A percentile compares a stretch with the other conserved stretches of the same genome.
Evolutionary conservation across 208 protist species (phyloP).

Genomic region (Trypanosoma platydactyli): DNA sequence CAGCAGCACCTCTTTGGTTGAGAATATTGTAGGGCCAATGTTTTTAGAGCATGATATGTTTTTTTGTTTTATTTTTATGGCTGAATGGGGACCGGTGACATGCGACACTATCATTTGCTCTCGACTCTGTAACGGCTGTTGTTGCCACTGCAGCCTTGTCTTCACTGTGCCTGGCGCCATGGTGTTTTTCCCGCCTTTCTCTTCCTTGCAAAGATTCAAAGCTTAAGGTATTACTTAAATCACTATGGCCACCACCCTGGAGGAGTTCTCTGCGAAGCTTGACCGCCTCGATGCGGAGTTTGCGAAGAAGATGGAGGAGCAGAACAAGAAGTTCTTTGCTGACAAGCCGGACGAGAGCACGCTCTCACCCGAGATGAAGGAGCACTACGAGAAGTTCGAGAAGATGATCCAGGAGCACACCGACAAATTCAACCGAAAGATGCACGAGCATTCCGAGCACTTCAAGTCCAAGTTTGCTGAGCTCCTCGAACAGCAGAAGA

Average conservation of each 20-base stretch:
- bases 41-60: constrained; percentile 6
- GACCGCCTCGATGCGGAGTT: constrained; percentile 91
- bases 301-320: constrained; percentile 90
- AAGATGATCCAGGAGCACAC: constrained; percentile 93
- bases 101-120: constrained; percentile 2
- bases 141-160: too few species aligned
- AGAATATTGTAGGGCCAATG: not conserved
- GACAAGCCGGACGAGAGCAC: constrained; percentile 89
- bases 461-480: constrained; percentile 92
- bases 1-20: too few species aligned
- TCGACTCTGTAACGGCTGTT: not conserved
- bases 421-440: constrained; percentile 93
- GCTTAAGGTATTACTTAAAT: not conserved
- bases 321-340: constrained; percentile 90
- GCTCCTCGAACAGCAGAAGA: constrained; percentile 92
- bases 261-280: constrained; percentile 89
- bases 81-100: not conserved
- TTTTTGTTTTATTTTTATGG: constrained; percentile 12
- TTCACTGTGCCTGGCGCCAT: too few species aligned
- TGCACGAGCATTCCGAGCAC: constrained; percentile 90
- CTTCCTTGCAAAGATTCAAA: not conserved
- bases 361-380: constrained; percentile 91
- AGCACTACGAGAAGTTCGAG: constrained; percentile 93
- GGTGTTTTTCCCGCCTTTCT: not conserved
- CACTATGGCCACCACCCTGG: constrained; percentile 64